Conservation (phyloP, 192 early-diverging fungal species). For the Piromyces sp. region DNA sequence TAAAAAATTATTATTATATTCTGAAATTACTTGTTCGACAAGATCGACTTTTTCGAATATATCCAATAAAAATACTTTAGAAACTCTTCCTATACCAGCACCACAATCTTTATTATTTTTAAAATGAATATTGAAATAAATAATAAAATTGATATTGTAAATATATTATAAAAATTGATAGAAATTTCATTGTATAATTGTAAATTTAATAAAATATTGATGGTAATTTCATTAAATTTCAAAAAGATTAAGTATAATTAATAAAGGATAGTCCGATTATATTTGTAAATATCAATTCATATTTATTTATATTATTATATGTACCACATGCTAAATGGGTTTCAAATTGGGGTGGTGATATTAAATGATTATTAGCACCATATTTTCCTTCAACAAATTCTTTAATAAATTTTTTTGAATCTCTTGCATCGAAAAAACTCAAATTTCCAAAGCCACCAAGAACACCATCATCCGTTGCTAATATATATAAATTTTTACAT, state of each 20-base stretch:
- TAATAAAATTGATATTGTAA: too few species aligned
- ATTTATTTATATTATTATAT: too few species aligned
- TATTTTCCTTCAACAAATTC: conserved; percentile 25
- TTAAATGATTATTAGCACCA: background rate
- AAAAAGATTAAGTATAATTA: too few species aligned
- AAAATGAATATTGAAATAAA: background rate
- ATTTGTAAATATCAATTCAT: too few species aligned
- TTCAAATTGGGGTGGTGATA: conserved; percentile 3
- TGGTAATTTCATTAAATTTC: too few species aligned
- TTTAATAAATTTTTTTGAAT: conserved; percentile 48
- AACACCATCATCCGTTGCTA: conserved; percentile 66
- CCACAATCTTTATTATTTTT: conserved; percentile 49
- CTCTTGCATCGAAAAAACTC: conserved; percentile 49
- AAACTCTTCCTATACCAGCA: conserved; percentile 86
- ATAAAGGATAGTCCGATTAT: too few species aligned
- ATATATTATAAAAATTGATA: too few species aligned
- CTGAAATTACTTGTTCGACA: conserved; percentile 39
- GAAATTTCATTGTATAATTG: too few species aligned
- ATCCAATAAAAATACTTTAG: conserved; percentile 61
- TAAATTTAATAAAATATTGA: too few species aligned
- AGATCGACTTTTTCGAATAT: conserved; percentile 75
- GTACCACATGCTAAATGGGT: conserved; percentile 17
- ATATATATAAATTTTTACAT: too few species aligned
- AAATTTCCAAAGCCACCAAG: conserved; percentile 71
- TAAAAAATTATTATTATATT: too few species aligned